Base-by-base conservation (phyloP, 306 rosid genomes). In the Castanea crenata region DNA sequence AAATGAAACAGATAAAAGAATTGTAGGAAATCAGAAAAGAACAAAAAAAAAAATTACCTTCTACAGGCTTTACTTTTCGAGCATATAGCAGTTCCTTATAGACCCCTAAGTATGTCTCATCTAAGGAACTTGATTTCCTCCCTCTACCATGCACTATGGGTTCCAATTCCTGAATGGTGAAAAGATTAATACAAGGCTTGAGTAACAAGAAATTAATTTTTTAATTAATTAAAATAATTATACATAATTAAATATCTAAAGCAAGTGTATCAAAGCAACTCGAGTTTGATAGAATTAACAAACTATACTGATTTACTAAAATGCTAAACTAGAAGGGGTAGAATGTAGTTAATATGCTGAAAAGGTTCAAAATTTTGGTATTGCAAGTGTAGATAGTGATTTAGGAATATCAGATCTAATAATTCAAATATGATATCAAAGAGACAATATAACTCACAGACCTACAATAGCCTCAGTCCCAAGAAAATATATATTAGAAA, bases 141-240 rank as follows among this genome's bases (percentile, higher is more conserved):
- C 99, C 97, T 90, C 99, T 88, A 59, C 99, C 99, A 78, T 94
- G 97, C 81, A 94, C 97, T 68, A 87, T 79, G 23, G 97, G 92
- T 86, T 94, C 99, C 92, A 94, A 80, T 51, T 78, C 86, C 99
- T 94, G 90, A 82, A 85, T 75, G 38, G 46, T 51, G 81, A 74
- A 76, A 78, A 68, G 64, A 81, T 70, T 23, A 77, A 32, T 65
- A 18, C 6, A 19, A 13, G 51, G 51, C 35, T n/a, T 67, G 44
- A 55, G 46, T 58, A 51, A 78, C 27, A 78, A 52, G 8, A 78
- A 21, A 38, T 41, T 41, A 41, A 12, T 49, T 49, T 11, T 12
- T 49, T 49, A 10, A 12, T 49, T 12, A 10, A 12, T 49, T 49
- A 49, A 49, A 49, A 49, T 49, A 49, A 49, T 49, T 49, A 49